These are phyloP conservation scores for Calonectria leucothoes DNA, from an alignment of 2,329 filamentous ascomycete species.

Conservation along the genomic window DNA sequence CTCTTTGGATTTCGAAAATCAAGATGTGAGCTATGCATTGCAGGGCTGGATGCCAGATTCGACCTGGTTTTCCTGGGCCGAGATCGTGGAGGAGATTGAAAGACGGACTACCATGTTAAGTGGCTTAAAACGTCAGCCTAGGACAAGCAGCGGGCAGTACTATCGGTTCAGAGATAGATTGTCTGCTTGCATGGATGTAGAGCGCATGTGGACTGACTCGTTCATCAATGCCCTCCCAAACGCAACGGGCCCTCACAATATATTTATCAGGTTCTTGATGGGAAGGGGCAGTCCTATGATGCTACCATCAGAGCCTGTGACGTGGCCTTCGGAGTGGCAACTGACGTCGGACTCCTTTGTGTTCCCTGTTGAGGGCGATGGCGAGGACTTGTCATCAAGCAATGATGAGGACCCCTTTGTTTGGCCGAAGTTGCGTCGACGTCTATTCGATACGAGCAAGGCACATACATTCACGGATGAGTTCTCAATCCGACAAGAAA, in stretches of 20 bases:
- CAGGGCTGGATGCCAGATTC: conserved; percentile 57
- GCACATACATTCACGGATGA: not conserved
- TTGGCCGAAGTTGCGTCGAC: conserved; percentile 27
- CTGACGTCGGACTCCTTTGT: conserved; percentile 34
- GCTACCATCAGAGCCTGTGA: conserved; percentile 11
- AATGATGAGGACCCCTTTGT: conserved; percentile 31
- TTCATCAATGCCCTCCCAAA: conserved; percentile 37
- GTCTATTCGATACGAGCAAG: not conserved
- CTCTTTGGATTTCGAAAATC: conserved; percentile 49
- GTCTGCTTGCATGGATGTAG: conserved; percentile 58
- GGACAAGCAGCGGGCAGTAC: conserved; percentile 22
- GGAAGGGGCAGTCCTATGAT: conserved; percentile 14
- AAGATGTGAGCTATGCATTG: conserved; percentile 54
- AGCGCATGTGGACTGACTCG: conserved; percentile 51
- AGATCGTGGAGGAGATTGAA: conserved; percentile 44
- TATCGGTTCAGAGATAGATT: conserved; percentile 43
- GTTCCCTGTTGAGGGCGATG: conserved; percentile 15
- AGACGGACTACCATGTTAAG: conserved; percentile 33
- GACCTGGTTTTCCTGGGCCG: conserved; percentile 49
- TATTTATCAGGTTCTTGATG: conserved; percentile 44
- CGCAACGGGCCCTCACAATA: conserved; percentile 47
- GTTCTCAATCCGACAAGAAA: conserved; percentile 12
- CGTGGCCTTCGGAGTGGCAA: conserved; percentile 44
- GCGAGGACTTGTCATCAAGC: conserved; percentile 25
- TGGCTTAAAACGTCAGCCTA: conserved; percentile 21